A percentile compares a stretch with the other conserved stretches of the same genome.
These are phyloP conservation scores for Aspergillus sp. DNA, from an alignment of 2,329 filamentous ascomycete genomes.

Conservation along the genomic window DNA sequence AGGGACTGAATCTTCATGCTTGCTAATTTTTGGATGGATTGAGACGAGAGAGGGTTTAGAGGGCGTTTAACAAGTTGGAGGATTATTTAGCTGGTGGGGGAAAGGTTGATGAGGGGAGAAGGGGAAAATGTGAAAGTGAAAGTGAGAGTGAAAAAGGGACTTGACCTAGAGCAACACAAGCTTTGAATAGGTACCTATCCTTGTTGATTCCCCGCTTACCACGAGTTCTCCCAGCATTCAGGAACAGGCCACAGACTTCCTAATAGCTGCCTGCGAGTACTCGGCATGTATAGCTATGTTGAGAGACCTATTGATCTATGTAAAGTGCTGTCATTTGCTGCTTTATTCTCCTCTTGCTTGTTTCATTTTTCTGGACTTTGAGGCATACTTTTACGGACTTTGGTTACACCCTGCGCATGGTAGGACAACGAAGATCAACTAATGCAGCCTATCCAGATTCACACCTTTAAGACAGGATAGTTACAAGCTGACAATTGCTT, in stretches of 20 bases:
- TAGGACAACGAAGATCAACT: neutral
- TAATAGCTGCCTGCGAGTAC: neutral
- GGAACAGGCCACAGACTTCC: neutral
- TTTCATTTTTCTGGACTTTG: neutral
- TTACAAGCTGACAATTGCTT: neutral
- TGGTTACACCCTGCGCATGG: neutral
- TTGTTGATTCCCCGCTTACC: neutral
- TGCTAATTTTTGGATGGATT: slow-evolving; percentile 6
- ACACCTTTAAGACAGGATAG: neutral
- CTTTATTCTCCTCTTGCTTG: neutral
- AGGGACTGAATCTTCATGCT: slow-evolving; percentile 53
- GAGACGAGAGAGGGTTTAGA: neutral
- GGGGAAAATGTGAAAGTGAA: neutral
- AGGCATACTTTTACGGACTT: neutral
- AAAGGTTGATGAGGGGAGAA: neutral
- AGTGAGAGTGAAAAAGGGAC: neutral
- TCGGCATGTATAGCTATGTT: neutral
- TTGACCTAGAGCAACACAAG: neutral
- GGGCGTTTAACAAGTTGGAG: neutral
- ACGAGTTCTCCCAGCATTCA: neutral
- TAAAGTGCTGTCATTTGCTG: neutral
- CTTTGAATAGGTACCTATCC: neutral
- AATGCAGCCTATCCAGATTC: too few species aligned
- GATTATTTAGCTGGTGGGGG: neutral
- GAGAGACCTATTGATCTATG: neutral